These are phyloP conservation scores for Porogramme epimiltina DNA, from an alignment of 1,284 basidiomycete genomes.

Conservation along the genomic window DNA sequence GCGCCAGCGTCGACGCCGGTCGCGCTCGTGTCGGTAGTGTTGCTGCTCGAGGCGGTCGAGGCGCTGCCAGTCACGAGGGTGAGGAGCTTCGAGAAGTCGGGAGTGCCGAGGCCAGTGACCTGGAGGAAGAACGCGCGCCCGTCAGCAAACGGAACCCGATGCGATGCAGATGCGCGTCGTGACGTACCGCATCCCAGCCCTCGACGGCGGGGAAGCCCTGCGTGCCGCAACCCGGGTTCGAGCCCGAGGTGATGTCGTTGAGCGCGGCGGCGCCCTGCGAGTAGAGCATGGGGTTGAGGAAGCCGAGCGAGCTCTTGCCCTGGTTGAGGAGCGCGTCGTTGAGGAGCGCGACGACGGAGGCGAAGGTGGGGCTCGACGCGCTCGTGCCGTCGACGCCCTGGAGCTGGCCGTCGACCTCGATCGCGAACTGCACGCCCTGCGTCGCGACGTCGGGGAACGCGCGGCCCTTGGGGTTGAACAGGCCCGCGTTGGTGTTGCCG, in stretches of 20 bases:
- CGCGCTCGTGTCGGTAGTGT: conserved; percentile 1
- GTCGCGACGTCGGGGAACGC: conserved; percentile 8
- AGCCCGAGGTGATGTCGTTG: conserved; percentile 27
- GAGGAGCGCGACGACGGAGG: conserved; percentile 57
- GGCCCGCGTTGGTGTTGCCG: conserved; percentile 38
- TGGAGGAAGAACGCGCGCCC: conserved; percentile 20
- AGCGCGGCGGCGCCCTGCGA: conserved; percentile 37
- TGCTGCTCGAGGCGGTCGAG: conserved; percentile 1
- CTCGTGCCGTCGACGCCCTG: conserved; percentile 50
- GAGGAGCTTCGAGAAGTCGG: conserved; percentile 57
- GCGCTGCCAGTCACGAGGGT: conserved; percentile 13
- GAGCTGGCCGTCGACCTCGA: conserved; percentile 49
- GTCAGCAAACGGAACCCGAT: neutral
- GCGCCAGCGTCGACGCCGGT: too few species aligned
- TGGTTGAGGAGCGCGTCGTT: conserved; percentile 58
- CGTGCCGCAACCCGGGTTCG: conserved; percentile 36
- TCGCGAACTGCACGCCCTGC: conserved; percentile 48
- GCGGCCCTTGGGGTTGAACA: conserved; percentile 51
- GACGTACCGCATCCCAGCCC: conserved; percentile 39
- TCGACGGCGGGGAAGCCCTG: conserved; percentile 35
- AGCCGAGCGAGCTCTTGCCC: conserved; percentile 54
- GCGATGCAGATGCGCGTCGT: neutral
- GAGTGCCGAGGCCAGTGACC: conserved; percentile 66
- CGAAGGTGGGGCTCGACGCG: conserved; percentile 47
- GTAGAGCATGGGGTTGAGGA: conserved; percentile 59